phyloP scores from a whole-genome alignment of 352 stramenopile genomes.

The Pythium guiyangense region DNA sequence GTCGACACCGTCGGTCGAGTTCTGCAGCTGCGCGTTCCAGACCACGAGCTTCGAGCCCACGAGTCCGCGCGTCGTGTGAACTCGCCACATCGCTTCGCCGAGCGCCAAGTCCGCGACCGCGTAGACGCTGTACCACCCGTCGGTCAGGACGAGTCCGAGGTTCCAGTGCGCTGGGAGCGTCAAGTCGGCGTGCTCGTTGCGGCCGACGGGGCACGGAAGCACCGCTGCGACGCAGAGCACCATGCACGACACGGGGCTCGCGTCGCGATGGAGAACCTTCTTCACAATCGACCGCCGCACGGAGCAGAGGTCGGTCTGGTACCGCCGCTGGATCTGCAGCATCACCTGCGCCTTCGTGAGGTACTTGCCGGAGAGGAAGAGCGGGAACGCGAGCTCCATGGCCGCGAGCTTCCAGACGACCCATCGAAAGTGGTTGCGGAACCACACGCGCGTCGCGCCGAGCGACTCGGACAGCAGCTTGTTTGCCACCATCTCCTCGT shows the following conservation, averaged over 20 bases:
- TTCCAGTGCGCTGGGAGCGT: constrained; percentile 50
- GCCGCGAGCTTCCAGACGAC: constrained; percentile 65
- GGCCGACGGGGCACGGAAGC: constrained; percentile 28
- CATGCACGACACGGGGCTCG: constrained; percentile 59
- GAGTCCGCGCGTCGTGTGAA: constrained; percentile 27
- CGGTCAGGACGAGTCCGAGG: constrained; percentile 55
- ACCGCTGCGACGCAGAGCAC: constrained; percentile 58
- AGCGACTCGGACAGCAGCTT: constrained; percentile 22
- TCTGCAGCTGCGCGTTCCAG: constrained; percentile 66
- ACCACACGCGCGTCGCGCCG: constrained; percentile 48
- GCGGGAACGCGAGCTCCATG: constrained; percentile 45
- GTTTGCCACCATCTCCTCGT: constrained; percentile 24
- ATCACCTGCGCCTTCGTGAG: constrained; percentile 54
- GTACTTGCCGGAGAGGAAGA: constrained; percentile 50
- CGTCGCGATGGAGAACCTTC: constrained; percentile 63
- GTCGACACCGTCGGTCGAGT: constrained; percentile 58
- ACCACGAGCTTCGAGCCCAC: constrained; percentile 59
- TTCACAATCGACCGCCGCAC: constrained; percentile 55
- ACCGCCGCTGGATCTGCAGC: constrained; percentile 46
- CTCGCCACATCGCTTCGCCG: constrained; percentile 40
- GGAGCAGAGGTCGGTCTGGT: constrained; percentile 46
- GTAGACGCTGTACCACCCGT: constrained; percentile 73
- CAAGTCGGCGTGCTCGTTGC: constrained; percentile 24
- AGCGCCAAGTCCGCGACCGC: constrained; percentile 43
- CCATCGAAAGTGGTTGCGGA: constrained; percentile 73